Conservation (phyloP, 768 basidiomycete species). For the Chalciporus sphaerocephalus region DNA sequence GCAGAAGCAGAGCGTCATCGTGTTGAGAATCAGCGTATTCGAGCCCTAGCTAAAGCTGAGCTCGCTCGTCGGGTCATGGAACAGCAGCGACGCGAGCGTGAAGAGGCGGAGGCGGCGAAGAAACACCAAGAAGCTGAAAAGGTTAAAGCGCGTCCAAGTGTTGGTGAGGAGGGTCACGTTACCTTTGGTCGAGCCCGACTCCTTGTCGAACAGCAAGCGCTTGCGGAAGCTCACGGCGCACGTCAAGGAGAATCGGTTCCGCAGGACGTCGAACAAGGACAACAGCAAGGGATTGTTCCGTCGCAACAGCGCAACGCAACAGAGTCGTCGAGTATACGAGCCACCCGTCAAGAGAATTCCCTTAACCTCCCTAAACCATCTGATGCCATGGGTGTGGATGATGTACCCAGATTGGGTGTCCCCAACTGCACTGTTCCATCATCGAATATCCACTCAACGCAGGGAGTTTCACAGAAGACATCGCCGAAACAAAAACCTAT, state of each 20-base stretch:
- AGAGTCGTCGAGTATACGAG: conserved; percentile 27
- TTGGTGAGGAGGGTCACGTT: not conserved
- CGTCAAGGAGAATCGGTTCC: not conserved
- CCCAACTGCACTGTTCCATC: not conserved
- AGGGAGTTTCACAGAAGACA: conserved; percentile 1
- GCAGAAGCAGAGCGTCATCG: conserved; percentile 16
- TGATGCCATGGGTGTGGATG: conserved; percentile 1
- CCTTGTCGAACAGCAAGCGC: conserved; percentile 9
- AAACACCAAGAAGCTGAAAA: conserved; percentile 7
- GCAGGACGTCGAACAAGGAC: conserved; percentile 2
- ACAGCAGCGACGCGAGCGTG: conserved; percentile 3
- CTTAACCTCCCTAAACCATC: not conserved
- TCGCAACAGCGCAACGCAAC: conserved; percentile 27
- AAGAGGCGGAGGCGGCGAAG: conserved; percentile 11
- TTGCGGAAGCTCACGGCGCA: conserved; percentile 2
- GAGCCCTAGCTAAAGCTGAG: conserved; percentile 9
- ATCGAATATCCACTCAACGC: not conserved
- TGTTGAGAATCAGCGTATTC: conserved; percentile 16
- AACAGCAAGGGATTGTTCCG: not conserved
- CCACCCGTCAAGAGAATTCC: conserved; percentile 11
- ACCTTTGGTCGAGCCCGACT: conserved; percentile 3
- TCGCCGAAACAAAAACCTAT: not conserved
- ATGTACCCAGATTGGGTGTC: not conserved
- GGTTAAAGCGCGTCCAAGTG: not conserved
- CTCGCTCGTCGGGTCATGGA: conserved; percentile 4